These are phyloP conservation scores for Bolboschoenoplectus hybrid DNA, from an alignment of 202 grass and related monocot genomes.

Conservation along the genomic window DNA sequence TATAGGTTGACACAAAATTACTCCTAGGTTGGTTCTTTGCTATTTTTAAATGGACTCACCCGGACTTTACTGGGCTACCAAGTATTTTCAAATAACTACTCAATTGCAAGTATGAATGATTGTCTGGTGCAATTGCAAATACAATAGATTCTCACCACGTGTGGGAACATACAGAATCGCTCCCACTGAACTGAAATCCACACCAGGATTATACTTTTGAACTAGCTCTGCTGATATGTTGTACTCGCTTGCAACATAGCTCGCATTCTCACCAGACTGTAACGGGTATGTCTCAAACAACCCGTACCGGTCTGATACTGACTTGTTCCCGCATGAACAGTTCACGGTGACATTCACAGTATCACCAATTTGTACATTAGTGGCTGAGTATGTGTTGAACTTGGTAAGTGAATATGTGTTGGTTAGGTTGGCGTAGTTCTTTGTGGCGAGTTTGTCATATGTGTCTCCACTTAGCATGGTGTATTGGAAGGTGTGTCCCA, in stretches of 20 bases:
- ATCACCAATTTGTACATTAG: slow-evolving; percentile 43
- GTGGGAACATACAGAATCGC: slow-evolving; percentile 63
- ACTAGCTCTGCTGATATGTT: slow-evolving; percentile 41
- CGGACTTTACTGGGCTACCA: neutral
- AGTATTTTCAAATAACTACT: neutral
- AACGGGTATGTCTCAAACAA: slow-evolving; percentile 78
- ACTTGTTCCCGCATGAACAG: slow-evolving; percentile 64
- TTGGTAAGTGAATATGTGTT: slow-evolving; percentile 36
- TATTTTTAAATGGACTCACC: neutral
- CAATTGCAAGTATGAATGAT: neutral
- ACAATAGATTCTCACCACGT: slow-evolving; percentile 46
- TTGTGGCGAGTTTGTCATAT: slow-evolving; percentile 33
- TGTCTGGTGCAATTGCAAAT: neutral
- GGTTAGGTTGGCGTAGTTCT: slow-evolving; percentile 53
- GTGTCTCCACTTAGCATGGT: neutral
- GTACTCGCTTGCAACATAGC: slow-evolving; percentile 33
- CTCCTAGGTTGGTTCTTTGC: neutral
- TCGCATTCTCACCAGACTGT: slow-evolving; percentile 46
- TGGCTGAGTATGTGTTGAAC: slow-evolving; percentile 45
- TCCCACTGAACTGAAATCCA: slow-evolving; percentile 36
- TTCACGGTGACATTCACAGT: slow-evolving; percentile 62
- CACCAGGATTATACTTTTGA: slow-evolving; percentile 58
- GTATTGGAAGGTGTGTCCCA: slow-evolving; percentile 44
- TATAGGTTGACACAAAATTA: too few relatives aligned
- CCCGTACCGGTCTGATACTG: slow-evolving; percentile 50